Evolutionary conservation across 2,329 filamentous ascomycete genomes (phyloP), one percentile per base, ranked within the genome.

Genomic region (Fusarium redolens): DNA sequence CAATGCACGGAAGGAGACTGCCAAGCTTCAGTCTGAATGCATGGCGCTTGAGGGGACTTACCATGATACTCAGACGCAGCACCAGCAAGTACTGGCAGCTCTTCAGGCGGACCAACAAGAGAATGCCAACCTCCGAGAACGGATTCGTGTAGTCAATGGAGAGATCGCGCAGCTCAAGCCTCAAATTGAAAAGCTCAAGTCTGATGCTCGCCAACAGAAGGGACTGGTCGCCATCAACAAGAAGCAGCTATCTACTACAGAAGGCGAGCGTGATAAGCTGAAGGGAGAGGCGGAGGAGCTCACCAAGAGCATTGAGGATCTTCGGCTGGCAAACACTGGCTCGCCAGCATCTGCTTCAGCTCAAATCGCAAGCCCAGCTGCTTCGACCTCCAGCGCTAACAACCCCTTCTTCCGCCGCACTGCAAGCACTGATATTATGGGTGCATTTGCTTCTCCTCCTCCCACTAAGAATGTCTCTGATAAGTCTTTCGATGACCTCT

Each of bases 211-310:
- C 45, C 96, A 98, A 81, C 95, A 98, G 79, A 98, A 97, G 84
- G 96, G 96, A 22, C 87, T 98, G 73, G 96, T 97, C 35, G 95
- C 96, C 47, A 99, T 99, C 84, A 98, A 98, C 85, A 98, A 97
- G 87, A 99, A 99, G 85, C 96, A 99, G 83, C 86, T 98, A 68
- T 90, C 92, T 40, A 98, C 95, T 2, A 94, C 92, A 64, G 96
- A 99, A 82, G 90, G 89, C 52, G 96, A 98, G 81, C 90, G 93
- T 37, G 96, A 98, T 68, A 96, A 94, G 85, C 86, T 97, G 43
- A 95, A 95, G 84, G 85, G 86, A 3, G 96, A 98, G 81, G 92
- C 92, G 48, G 91, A 91, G 65, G 91, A 90, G 57, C 87, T 92
- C 72, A 88, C 83, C 80, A 92, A 87, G 86, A 90, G 85, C 77